Evolutionary conservation across 2,329 filamentous ascomycete species (phyloP).

Genomic region (Stenocarpella maydis): DNA sequence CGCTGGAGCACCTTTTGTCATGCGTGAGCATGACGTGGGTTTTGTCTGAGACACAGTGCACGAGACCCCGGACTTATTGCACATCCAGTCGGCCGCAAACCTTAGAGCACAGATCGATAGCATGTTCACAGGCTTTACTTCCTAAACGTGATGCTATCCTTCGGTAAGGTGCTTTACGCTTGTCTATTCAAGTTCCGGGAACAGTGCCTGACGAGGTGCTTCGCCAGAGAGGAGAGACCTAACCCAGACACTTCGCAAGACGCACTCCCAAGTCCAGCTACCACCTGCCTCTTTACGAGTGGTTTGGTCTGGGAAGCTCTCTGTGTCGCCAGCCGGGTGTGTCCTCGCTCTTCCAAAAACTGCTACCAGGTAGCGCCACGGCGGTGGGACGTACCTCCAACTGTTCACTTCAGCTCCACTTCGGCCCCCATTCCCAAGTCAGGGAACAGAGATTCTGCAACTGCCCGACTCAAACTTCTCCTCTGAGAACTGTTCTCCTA

Average conservation of each 20-base stretch:
- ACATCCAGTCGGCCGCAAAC: neutral
- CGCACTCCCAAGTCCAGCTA: too few species aligned
- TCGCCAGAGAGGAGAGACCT: neutral
- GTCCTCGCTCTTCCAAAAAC: neutral
- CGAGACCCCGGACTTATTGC: neutral
- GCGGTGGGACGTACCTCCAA: neutral
- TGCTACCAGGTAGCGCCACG: neutral
- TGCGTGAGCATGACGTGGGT: neutral
- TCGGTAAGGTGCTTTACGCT: neutral
- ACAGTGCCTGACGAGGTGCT: neutral
- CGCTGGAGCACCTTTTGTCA: neutral
- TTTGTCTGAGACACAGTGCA: conserved; percentile 3
- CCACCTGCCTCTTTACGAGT: neutral
- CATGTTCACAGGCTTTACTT: neutral
- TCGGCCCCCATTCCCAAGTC: conserved; percentile 47
- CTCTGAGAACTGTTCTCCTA: conserved; percentile 58
- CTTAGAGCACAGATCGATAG: neutral
- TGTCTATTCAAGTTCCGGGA: neutral
- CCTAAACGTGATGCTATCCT: neutral
- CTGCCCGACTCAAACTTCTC: conserved; percentile 61
- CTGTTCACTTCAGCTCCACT: neutral
- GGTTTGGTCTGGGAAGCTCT: neutral
- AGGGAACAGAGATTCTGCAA: conserved; percentile 44
- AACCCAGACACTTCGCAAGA: neutral
- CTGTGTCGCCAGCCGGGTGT: neutral